Evolutionary conservation across 2,329 filamentous ascomycete species (phyloP).

Genomic region (Huntiella omanensis): DNA sequence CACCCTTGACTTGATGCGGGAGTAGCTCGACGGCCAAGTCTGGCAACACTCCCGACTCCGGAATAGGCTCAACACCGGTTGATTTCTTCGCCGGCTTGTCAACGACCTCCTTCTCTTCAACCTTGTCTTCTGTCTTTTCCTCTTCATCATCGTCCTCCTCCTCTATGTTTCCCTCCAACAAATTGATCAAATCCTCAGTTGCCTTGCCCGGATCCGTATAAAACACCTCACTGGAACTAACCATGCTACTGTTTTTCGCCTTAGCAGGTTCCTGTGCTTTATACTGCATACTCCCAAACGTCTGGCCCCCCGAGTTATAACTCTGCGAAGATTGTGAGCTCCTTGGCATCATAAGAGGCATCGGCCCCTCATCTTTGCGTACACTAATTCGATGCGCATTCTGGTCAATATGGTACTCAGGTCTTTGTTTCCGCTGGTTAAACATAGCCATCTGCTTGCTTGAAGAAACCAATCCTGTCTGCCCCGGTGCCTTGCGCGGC

Average conservation of each 20-base stretch:
- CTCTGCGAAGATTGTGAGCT: conserved; percentile 3
- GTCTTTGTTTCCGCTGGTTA: conserved; percentile 33
- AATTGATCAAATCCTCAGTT: conserved; percentile 56
- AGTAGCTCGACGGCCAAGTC: conserved; percentile 76
- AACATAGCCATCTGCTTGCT: conserved; percentile 39
- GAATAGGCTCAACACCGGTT: neutral
- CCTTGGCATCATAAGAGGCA: conserved; percentile 12
- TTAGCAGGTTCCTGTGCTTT: conserved; percentile 4
- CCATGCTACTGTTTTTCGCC: conserved; percentile 8
- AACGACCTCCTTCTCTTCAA: no score
- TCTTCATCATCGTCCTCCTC: conserved; percentile 35
- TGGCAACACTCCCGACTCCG: conserved; percentile 32
- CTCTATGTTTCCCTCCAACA: conserved; percentile 67
- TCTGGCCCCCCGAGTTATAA: neutral
- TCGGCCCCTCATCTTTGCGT: conserved; percentile 19
- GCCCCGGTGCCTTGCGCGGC: neutral
- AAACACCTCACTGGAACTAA: conserved; percentile 22
- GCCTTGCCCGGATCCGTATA: conserved; percentile 57
- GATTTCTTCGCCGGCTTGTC: neutral
- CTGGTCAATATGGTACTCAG: conserved; percentile 35
- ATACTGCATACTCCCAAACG: conserved; percentile 9
- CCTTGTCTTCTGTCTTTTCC: neutral
- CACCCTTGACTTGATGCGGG: conserved; percentile 84
- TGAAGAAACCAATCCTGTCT: conserved; percentile 25
- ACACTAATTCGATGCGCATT: conserved; percentile 25